Percentiles rank a stretch among this genome's conserved stretches.
Evolutionary conservation across 768 basidiomycete genomes (phyloP).

Genomic region (Strobilomyces echinocephalus): DNA sequence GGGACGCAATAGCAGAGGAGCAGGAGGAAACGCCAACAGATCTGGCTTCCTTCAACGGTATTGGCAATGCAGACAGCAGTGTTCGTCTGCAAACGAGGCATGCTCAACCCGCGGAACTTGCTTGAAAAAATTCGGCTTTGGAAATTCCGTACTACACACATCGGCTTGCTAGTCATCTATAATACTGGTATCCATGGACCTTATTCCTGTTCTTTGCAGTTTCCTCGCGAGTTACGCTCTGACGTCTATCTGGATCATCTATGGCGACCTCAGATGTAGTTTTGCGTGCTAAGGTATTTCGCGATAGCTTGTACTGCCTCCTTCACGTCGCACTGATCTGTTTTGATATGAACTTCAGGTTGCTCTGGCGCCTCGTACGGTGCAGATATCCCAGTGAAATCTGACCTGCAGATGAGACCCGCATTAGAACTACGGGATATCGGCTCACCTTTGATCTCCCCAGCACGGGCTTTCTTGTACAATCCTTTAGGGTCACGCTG

Average conservation of each 20-base stretch:
- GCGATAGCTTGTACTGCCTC: slow-evolving; percentile 76
- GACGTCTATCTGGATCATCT: slow-evolving; percentile 17
- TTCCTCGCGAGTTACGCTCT: slow-evolving; percentile 9
- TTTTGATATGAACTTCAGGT: slow-evolving; percentile 91
- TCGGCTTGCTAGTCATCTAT: slow-evolving; percentile 15
- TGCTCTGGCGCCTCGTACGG: slow-evolving; percentile 87
- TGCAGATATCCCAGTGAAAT: slow-evolving; percentile 96
- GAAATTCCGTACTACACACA: slow-evolving; percentile 4
- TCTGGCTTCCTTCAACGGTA: slow-evolving; percentile 9
- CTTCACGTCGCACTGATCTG: slow-evolving; percentile 71
- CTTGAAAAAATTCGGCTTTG: slow-evolving; percentile 6
- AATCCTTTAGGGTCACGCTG: slow-evolving; percentile 94
- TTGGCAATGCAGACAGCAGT: slow-evolving; percentile 7
- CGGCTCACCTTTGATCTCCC: slow-evolving; percentile 84
- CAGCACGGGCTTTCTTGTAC: slow-evolving; percentile 93
- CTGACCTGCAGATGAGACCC: slow-evolving; percentile 39
- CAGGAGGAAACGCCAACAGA: slow-evolving; percentile 41
- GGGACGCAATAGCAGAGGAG: slow-evolving; percentile 62
- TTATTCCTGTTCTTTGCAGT: slow-evolving; percentile 9
- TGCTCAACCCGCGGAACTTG: slow-evolving; percentile 17
- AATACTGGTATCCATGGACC: slow-evolving; percentile 10
- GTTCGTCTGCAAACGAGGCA: slow-evolving; percentile 8
- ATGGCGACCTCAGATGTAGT: slow-evolving; percentile 42
- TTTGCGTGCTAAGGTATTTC: slow-evolving; percentile 69
- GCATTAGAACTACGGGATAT: neutral